Evolutionary conservation across 2,329 filamentous ascomycete species (phyloP).

Genomic region (Pestalotiopsis sp.): DNA sequence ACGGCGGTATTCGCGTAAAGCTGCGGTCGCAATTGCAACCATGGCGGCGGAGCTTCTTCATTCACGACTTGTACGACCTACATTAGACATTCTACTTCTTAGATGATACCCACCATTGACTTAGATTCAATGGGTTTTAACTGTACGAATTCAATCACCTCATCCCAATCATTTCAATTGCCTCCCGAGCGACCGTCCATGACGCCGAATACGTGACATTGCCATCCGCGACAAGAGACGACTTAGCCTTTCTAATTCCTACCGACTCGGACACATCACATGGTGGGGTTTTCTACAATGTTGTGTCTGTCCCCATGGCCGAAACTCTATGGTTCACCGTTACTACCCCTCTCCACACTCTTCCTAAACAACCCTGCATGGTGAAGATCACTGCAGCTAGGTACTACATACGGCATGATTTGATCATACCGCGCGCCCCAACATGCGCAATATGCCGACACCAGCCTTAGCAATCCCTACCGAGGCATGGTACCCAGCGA

Average conservation of each 20-base stretch:
- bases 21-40: slow-evolving; percentile 16
- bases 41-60: neutral
- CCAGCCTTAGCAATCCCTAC: neutral
- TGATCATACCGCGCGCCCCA: neutral
- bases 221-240: neutral
- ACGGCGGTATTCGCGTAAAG: slow-evolving; percentile 33
- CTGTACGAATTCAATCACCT: neutral
- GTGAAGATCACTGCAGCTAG: neutral
- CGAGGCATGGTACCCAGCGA: neutral
- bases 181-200: neutral
- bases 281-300: neutral
- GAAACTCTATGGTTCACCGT: neutral
- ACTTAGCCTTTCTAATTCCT: neutral
- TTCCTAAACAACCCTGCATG: neutral
- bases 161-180: neutral
- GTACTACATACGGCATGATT: neutral
- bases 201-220: neutral
- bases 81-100: neutral
- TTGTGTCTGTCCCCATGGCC: neutral
- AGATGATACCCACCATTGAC: neutral
- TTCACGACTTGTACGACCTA: slow-evolving; percentile 4
- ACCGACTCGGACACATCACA: neutral
- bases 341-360: neutral
- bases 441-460: neutral
- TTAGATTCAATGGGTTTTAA: neutral